phyloP scores from a whole-genome alignment of 805 yeast genomes.

The Candida gorgasii region DNA sequence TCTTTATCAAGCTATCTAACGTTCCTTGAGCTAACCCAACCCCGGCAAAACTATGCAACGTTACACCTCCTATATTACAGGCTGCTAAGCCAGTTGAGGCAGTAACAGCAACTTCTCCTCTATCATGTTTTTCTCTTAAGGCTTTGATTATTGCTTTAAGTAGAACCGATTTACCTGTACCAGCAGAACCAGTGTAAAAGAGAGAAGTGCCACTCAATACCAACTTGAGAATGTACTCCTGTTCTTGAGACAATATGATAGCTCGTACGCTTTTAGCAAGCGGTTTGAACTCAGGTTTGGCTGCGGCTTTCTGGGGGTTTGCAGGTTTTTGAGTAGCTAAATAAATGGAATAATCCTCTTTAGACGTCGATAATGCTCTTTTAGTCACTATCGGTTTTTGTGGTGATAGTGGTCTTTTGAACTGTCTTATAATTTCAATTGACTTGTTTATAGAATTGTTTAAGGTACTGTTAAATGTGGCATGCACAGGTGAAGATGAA shows the following conservation, averaged over 20 bases:
- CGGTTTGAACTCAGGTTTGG: constrained; percentile 3
- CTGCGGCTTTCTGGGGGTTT: not conserved
- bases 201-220: constrained; percentile 66
- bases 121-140: constrained; percentile 45
- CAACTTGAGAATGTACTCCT: constrained; percentile 61
- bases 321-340: constrained; percentile 12
- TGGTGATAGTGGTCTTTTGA: constrained; percentile 6
- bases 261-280: constrained; percentile 34
- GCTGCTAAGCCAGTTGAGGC: constrained; percentile 89
- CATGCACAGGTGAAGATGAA: not conserved
- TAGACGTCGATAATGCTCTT: not conserved
- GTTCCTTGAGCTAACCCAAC: constrained; percentile 70
- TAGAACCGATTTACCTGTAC: constrained; percentile 96
- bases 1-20: constrained; percentile 46
- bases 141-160: constrained; percentile 61
- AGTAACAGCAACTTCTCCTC: constrained; percentile 65
- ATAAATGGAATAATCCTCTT: constrained; percentile 8
- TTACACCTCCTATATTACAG: constrained; percentile 76
- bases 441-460: not conserved
- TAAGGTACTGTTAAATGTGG: not conserved
- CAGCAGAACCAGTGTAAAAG: constrained; percentile 97
- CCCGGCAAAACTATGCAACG: constrained; percentile 76
- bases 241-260: constrained; percentile 52
- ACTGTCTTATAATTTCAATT: not conserved
- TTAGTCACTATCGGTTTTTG: not conserved